Conservation (phyloP, 1,284 basidiomycete species). For the Amylostereum chailletii region DNA sequence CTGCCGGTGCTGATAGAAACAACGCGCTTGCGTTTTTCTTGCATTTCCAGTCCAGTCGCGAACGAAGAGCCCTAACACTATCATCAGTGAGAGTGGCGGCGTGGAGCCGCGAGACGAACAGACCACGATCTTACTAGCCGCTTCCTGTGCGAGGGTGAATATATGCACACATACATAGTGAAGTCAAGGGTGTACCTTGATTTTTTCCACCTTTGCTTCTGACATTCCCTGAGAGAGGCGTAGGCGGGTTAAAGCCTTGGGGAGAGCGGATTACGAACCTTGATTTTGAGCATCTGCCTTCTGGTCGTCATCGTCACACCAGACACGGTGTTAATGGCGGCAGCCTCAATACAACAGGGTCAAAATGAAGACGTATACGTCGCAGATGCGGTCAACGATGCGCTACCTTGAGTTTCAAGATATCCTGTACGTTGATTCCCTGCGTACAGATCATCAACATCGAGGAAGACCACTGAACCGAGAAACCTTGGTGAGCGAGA, state of each 20-base stretch:
- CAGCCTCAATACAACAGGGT: conserved; percentile 32
- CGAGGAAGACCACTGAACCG: not conserved
- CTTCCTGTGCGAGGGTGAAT: conserved; percentile 51
- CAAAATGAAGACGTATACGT: conserved; percentile 4
- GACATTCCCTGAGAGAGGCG: conserved; percentile 59
- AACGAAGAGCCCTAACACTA: conserved; percentile 72
- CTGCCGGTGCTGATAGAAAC: conserved; percentile 81
- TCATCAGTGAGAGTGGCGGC: conserved; percentile 2
- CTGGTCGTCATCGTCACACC: conserved; percentile 83
- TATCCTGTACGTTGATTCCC: conserved; percentile 94
- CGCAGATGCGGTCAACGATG: conserved; percentile 3
- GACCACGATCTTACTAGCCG: conserved; percentile 77
- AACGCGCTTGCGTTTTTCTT: conserved; percentile 77
- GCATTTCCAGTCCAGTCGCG: conserved; percentile 81
- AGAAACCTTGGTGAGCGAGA: conserved; percentile 1
- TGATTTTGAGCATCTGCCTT: conserved; percentile 83
- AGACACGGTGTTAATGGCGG: conserved; percentile 71
- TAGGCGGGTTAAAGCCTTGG: conserved; percentile 2
- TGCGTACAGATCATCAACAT: conserved; percentile 22
- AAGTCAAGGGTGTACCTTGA: conserved; percentile 53
- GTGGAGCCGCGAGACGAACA: conserved; percentile 6
- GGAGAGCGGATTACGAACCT: conserved; percentile 38
- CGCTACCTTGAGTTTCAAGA: conserved; percentile 79
- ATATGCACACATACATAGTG: conserved; percentile 5
- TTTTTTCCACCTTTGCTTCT: conserved; percentile 91